Evolutionary conservation across 169 alveolate genomes (phyloP).

Genomic region (Blepharisma undulans): DNA sequence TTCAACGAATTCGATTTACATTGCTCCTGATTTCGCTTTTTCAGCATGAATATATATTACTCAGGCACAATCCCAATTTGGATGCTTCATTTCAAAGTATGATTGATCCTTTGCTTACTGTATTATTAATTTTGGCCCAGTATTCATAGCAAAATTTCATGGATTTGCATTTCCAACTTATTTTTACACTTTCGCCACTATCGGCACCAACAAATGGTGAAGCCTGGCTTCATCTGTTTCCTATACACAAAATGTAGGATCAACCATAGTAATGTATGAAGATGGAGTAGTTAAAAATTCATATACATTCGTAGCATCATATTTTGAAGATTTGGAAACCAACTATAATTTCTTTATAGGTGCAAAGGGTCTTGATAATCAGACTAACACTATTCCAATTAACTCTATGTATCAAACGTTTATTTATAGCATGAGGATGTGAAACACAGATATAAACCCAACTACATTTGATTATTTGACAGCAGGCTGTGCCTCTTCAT

Average conservation of each 20-base stretch:
- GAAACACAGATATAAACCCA: not conserved
- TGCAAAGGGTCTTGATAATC: not conserved
- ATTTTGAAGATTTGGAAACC: not conserved
- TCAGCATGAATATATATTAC: not conserved
- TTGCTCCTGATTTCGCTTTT: not conserved
- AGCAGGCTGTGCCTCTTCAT: not conserved
- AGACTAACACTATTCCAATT: not conserved
- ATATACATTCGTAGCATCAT: too few relatives aligned
- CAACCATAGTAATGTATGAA: too few relatives aligned
- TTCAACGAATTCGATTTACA: not conserved
- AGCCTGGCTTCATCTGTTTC: too few relatives aligned
- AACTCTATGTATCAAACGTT: not conserved
- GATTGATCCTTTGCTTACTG: too few relatives aligned
- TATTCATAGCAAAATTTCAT: too few relatives aligned
- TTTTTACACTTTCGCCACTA: too few relatives aligned
- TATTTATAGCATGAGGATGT: slow-evolving; percentile 1
- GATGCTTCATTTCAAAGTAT: not conserved
- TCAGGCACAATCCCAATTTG: not conserved
- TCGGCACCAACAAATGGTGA: too few relatives aligned
- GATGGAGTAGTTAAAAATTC: too few relatives aligned
- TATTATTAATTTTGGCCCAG: too few relatives aligned
- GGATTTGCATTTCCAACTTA: too few relatives aligned
- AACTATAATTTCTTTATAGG: not conserved
- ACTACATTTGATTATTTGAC: not conserved
- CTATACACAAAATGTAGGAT: too few relatives aligned